Evolutionary conservation across 768 basidiomycete species (phyloP).

Genomic region (Amanita rimosa): DNA sequence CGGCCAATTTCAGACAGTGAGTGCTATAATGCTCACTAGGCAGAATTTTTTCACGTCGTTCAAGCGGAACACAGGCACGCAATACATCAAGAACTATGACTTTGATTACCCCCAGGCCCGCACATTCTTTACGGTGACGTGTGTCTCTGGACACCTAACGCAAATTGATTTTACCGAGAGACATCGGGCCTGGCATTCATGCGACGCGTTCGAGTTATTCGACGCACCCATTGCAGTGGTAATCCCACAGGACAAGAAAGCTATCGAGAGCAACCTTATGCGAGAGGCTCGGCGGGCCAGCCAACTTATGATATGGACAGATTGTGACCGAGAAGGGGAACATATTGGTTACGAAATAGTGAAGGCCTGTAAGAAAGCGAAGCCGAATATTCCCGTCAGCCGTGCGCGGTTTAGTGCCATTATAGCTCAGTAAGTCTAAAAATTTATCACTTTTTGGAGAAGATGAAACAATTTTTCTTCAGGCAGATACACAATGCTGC

Average conservation of each 20-base stretch:
- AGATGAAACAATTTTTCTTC: neutral
- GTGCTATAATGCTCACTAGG: slow-evolving; percentile 14
- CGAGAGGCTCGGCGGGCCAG: slow-evolving; percentile 65
- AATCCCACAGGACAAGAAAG: slow-evolving; percentile 52
- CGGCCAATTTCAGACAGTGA: slow-evolving; percentile 68
- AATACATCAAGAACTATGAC: slow-evolving; percentile 88
- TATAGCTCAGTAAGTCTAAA: slow-evolving; percentile 76
- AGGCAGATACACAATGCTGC: slow-evolving; percentile 96
- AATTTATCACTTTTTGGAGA: neutral
- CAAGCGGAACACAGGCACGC: slow-evolving; percentile 51
- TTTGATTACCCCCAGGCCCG: slow-evolving; percentile 81
- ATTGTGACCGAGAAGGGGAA: slow-evolving; percentile 98
- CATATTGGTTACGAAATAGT: slow-evolving; percentile 89
- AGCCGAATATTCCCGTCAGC: slow-evolving; percentile 63
- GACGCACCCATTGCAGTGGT: slow-evolving; percentile 65
- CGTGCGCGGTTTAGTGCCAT: slow-evolving; percentile 95
- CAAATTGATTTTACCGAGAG: slow-evolving; percentile 62
- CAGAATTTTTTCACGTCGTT: slow-evolving; percentile 2
- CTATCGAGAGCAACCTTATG: slow-evolving; percentile 69
- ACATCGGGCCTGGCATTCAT: slow-evolving; percentile 77
- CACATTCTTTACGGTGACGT: slow-evolving; percentile 80
- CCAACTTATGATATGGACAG: slow-evolving; percentile 97
- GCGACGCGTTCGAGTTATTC: slow-evolving; percentile 82
- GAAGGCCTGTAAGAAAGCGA: slow-evolving; percentile 61
- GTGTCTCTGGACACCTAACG: slow-evolving; percentile 82